Evolutionary conservation across 1,284 basidiomycete genomes (phyloP), one percentile per base, ranked within the genome.

Genomic region (Ganoderma sp.): DNA sequence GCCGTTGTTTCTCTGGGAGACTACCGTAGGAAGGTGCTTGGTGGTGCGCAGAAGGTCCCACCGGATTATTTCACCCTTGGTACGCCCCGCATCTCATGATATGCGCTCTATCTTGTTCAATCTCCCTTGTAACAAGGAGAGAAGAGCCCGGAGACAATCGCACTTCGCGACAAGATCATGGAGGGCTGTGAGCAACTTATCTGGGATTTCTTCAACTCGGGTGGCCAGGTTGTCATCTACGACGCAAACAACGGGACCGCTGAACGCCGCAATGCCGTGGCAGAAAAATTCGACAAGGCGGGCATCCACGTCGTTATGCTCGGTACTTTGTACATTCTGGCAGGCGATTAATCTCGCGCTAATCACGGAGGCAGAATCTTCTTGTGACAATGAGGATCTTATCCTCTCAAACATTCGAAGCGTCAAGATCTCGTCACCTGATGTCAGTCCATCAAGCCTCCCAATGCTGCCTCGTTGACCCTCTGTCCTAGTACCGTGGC

Each of bases 341-440:
- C 12, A 50, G 64, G 25, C 64, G 68, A 60, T 60, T 66, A 64
- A 56, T 37, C 28, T 62, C 8, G 63, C 56, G 15, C 64, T 61
- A 59, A 60, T 37, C 58, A 17, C n/a, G 8, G 14, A 6, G 3
- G 15, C 73, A 97, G 95, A 97, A 78, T 92, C 92, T 2, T 74
- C 93, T 12, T 97, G 95, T 76, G 93, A 96, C 77, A 90, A 96
- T 75, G 90, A 95, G 71, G 94, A 96, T 67, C 93, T 99, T 67
- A 95, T 99, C 68, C 92, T 97, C 71, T 89, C 89, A 9, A 99
- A 99, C 77, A 98, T 99, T 64, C 88, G 97, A 61, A 95, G 90
- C 73, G 97, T 99, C 80, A 99, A 99, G 86, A 95, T 99, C 62
- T 97, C 96, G 25, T 99, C 97, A 28, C 97, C 97, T 2, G 97